A percentile compares a stretch with the other conserved stretches of the same genome.
Conservation (phyloP, 495 filamentous ascomycete genomes). For the Penicillium bialowiezense region DNA sequence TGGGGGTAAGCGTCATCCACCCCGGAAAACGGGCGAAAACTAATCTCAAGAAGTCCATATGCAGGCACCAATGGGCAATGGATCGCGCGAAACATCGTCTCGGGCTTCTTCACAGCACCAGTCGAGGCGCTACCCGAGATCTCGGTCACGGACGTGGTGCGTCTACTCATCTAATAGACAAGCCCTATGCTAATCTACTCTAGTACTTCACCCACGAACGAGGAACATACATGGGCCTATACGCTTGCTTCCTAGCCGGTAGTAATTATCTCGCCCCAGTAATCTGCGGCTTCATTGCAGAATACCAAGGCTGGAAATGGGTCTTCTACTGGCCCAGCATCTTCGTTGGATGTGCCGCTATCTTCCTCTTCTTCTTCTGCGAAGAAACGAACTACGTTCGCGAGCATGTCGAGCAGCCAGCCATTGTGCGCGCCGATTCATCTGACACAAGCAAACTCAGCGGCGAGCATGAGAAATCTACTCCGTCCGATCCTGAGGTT, state of each 20-base stretch:
- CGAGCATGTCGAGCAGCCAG: constrained; percentile 8
- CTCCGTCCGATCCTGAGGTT: constrained; percentile 6
- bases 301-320: constrained; percentile 62
- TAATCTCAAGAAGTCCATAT: constrained; percentile 28
- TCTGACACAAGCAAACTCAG: constrained; percentile 11
- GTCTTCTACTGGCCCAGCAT: constrained; percentile 66
- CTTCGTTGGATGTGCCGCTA: constrained; percentile 50
- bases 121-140: constrained; percentile 64
- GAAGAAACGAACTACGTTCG: constrained; percentile 67
- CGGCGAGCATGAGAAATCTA: constrained; percentile 19
- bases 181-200: not conserved
- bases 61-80: constrained; percentile 54
- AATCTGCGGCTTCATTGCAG: constrained; percentile 65
- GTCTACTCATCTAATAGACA: constrained; percentile 1
- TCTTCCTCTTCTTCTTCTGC: constrained; percentile 66
- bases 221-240: constrained; percentile 63
- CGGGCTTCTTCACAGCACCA: constrained; percentile 64
- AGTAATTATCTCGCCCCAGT: constrained; percentile 66
- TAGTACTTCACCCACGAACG: constrained; percentile 65
- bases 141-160: constrained; percentile 56
- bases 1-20: constrained; percentile 38
- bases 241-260: constrained; percentile 59
- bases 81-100: constrained; percentile 59
- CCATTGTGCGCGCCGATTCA: constrained; percentile 6
- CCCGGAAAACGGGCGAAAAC: not conserved